A percentile compares a stretch with the other conserved stretches of the same genome.
Evolutionary conservation across 768 basidiomycete genomes (phyloP).

Genomic region (Russula emetica): DNA sequence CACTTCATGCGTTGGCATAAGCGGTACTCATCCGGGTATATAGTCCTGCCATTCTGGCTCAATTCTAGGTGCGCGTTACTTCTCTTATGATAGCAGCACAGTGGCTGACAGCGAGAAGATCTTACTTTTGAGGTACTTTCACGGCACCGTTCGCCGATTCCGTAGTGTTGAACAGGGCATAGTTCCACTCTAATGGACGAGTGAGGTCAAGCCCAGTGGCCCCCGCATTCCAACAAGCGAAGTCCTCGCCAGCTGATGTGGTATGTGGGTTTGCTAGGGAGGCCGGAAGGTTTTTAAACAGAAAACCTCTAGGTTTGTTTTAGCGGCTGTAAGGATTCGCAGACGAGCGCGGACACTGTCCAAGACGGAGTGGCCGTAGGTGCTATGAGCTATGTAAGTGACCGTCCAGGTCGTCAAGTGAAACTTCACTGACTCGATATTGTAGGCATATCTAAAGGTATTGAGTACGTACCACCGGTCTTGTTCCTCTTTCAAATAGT

Average conservation of each 20-base stretch:
- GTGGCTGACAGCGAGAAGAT: conserved; percentile 39
- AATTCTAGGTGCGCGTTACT: conserved; percentile 54
- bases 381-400: conserved; percentile 72
- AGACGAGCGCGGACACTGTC: conserved; percentile 75
- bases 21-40: not conserved
- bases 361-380: conserved; percentile 66
- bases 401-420: not conserved
- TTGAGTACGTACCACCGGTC: conserved; percentile 41
- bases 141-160: not conserved
- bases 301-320: conserved; percentile 59
- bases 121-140: conserved; percentile 57
- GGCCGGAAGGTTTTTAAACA: conserved; percentile 8
- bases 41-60: conserved; percentile 91
- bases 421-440: not conserved
- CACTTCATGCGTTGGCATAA: not conserved
- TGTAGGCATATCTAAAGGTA: conserved; percentile 53
- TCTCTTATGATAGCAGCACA: conserved; percentile 6
- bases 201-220: conserved; percentile 34
- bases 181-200: conserved; percentile 35
- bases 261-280: conserved; percentile 41
- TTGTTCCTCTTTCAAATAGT: not conserved
- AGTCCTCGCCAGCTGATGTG: conserved; percentile 80
- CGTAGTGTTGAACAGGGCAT: not conserved
- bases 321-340: conserved; percentile 76
- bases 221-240: conserved; percentile 31